A percentile compares a stretch with the other conserved stretches of the same genome.
Conservation (phyloP, 2,329 filamentous ascomycete genomes). For the Trichocomaceae sp. region DNA sequence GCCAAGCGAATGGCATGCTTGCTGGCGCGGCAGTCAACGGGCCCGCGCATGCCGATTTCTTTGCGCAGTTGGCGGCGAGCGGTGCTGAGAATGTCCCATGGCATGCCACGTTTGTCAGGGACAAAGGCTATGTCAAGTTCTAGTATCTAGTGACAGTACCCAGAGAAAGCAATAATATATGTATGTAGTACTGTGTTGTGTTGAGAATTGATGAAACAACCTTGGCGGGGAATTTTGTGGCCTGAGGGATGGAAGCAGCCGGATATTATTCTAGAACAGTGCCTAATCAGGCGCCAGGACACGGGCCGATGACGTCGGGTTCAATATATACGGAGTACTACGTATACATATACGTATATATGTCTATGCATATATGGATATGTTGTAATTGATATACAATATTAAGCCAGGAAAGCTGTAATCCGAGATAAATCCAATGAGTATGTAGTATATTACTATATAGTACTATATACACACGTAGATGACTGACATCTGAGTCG, state of each 20-base stretch:
- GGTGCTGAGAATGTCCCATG: neutral
- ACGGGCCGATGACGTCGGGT: conserved; percentile 1
- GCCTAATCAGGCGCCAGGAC: conserved; percentile 1
- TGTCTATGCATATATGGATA: too few relatives aligned
- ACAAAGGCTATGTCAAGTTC: neutral
- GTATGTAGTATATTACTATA: too few relatives aligned
- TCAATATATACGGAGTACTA: too few relatives aligned
- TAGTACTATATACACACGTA: too few relatives aligned
- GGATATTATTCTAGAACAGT: conserved; percentile 5
- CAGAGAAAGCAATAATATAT: too few relatives aligned
- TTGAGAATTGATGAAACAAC: too few relatives aligned
- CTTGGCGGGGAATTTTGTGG: too few relatives aligned
- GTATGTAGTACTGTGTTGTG: too few relatives aligned
- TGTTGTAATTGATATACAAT: too few relatives aligned
- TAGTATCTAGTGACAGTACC: neutral
- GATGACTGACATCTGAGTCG: conserved; percentile 2
- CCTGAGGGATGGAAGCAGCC: neutral
- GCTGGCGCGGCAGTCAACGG: neutral
- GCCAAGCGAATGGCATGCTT: neutral
- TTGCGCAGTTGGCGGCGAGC: neutral
- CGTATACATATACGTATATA: too few relatives aligned
- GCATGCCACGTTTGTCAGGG: neutral
- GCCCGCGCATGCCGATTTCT: neutral
- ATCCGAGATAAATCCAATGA: too few relatives aligned
- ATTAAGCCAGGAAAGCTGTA: neutral